Evolutionary conservation across 2,329 filamentous ascomycete genomes (phyloP).

Genomic region (Hypocreales sp.): DNA sequence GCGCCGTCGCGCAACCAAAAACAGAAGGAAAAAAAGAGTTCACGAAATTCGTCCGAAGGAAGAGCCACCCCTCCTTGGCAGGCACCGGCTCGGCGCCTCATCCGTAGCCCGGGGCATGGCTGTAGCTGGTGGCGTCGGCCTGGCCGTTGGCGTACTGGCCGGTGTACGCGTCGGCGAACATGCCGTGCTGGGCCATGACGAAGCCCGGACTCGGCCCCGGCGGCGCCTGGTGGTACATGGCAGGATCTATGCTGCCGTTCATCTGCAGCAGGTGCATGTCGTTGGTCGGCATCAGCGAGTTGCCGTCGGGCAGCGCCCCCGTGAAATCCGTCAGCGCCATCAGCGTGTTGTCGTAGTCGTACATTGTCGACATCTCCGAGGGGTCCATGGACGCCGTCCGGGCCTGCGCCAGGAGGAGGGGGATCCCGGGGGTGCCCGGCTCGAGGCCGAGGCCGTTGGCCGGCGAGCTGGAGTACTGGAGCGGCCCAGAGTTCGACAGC

Average conservation of each 20-base stretch:
- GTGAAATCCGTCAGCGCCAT: slow-evolving; percentile 8
- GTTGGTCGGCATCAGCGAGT: slow-evolving; percentile 3
- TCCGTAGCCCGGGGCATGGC: slow-evolving; percentile 4
- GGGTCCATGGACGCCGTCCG: slow-evolving; percentile 7
- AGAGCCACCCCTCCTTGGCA: too few relatives aligned
- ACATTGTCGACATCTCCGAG: slow-evolving; percentile 6
- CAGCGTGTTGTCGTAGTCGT: slow-evolving; percentile 8
- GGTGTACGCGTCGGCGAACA: slow-evolving; percentile 8
- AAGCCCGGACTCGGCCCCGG: slow-evolving; percentile 5
- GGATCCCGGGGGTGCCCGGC: slow-evolving; percentile 10
- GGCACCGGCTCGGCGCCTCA: too few relatives aligned
- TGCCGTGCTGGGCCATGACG: slow-evolving; percentile 8
- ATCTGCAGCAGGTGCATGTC: slow-evolving; percentile 6
- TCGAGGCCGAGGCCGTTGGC: slow-evolving; percentile 6
- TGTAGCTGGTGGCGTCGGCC: slow-evolving; percentile 4
- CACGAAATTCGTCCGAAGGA: too few relatives aligned
- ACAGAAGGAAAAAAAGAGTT: too few relatives aligned
- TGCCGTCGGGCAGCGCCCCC: slow-evolving; percentile 6
- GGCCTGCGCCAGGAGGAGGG: slow-evolving; percentile 12
- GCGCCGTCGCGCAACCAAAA: too few relatives aligned
- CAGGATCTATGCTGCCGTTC: slow-evolving; percentile 3
- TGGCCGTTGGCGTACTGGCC: slow-evolving; percentile 7
- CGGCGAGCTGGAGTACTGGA: slow-evolving; percentile 1
- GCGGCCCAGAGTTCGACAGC: slow-evolving; percentile 1
- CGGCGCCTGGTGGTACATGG: slow-evolving; percentile 9